A percentile compares a stretch with the other conserved stretches of the same genome.
Evolutionary conservation across 371 early-diverging fungal species (phyloP).

Genomic region (Mucor indicus): DNA sequence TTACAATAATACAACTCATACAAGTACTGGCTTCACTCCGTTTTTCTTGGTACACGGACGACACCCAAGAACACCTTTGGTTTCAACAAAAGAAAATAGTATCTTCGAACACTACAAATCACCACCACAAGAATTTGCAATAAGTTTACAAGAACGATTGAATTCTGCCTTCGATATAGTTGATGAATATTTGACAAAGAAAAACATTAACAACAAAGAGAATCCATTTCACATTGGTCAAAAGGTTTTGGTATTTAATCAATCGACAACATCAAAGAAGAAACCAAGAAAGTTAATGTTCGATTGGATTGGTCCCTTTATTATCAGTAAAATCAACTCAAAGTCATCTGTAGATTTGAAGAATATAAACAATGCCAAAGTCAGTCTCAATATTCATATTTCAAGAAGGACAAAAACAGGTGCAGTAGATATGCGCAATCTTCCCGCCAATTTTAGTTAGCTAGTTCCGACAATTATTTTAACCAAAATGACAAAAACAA

Average conservation of each 20-base stretch:
- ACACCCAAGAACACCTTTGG: conserved; percentile 1
- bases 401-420: too few species aligned
- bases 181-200: neutral
- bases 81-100: neutral
- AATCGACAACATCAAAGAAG: neutral
- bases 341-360: neutral
- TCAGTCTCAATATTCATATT: neutral
- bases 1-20: neutral
- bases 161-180: neutral
- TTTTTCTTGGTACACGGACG: conserved; percentile 6
- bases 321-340: neutral
- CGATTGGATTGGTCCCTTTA: conserved; percentile 1
- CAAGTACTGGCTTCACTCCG: neutral
- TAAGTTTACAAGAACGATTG: neutral
- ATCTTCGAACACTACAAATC: conserved; percentile 1
- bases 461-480: too few species aligned
- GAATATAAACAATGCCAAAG: neutral
- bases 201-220: neutral
- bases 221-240: conserved; percentile 1
- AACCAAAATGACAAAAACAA: too few species aligned
- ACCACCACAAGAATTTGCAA: conserved; percentile 1
- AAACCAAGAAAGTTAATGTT: conserved; percentile 5
- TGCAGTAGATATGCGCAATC: too few species aligned
- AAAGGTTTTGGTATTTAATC: conserved; percentile 1
- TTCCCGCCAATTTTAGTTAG: too few species aligned